A percentile compares a stretch with the other conserved stretches of the same genome.
Evolutionary conservation across 2,329 filamentous ascomycete genomes (phyloP).

Genomic region (Aspergillus sp.): DNA sequence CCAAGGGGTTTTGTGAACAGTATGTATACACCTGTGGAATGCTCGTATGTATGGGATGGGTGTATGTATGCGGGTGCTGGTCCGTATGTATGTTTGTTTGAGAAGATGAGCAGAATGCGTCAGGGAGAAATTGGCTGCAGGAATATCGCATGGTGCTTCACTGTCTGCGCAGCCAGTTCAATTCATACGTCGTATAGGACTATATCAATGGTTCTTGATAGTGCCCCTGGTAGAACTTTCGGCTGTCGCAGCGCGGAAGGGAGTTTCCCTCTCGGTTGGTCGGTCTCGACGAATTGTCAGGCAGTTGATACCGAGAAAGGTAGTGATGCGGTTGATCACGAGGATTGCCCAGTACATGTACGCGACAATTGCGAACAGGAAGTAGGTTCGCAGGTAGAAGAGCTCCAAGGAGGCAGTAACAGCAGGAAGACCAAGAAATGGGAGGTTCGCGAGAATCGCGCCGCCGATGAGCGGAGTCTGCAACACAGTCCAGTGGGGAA

Average conservation of each 20-base stretch:
- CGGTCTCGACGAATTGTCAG: constrained; percentile 70
- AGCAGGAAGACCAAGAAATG: constrained; percentile 71
- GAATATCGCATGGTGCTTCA: neutral
- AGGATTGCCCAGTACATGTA: constrained; percentile 94
- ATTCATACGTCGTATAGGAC: neutral
- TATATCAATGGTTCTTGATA: constrained; percentile 26
- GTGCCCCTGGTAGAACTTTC: constrained; percentile 19
- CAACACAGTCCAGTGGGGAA: constrained; percentile 96
- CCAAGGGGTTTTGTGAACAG: neutral
- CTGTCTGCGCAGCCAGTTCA: neutral
- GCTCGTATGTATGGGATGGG: neutral
- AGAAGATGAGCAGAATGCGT: neutral
- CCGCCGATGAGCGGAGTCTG: constrained; percentile 84
- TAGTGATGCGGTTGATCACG: constrained; percentile 88
- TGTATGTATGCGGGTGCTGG: constrained; percentile 5
- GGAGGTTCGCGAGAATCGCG: constrained; percentile 80
- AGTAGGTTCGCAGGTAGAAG: constrained; percentile 81
- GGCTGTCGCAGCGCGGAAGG: constrained; percentile 42
- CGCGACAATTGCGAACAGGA: constrained; percentile 78
- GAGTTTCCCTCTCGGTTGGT: constrained; percentile 38
- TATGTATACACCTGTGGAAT: neutral
- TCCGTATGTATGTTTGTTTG: neutral
- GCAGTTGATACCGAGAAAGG: constrained; percentile 91
- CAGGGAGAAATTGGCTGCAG: neutral
- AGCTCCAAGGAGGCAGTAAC: constrained; percentile 71